Conservation (phyloP, 176 grass and related monocot species). For the Oryza meyeriana region DNA sequence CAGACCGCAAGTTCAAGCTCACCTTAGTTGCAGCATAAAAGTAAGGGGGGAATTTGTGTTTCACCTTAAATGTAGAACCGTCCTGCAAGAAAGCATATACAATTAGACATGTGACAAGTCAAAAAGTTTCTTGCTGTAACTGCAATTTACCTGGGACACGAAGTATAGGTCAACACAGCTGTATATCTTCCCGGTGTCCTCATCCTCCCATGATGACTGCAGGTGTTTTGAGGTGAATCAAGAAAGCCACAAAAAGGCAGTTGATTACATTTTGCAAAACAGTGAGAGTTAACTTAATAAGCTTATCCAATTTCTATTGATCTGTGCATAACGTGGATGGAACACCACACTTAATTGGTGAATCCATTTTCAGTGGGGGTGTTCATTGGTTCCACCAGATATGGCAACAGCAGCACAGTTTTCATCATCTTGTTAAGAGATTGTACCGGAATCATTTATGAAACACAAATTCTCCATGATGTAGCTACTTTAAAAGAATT, state of each 20-base stretch:
- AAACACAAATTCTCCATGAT: background rate
- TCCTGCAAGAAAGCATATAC: slow-evolving; percentile 54
- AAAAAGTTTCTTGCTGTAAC: background rate
- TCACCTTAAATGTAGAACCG: slow-evolving; percentile 92
- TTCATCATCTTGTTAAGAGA: background rate
- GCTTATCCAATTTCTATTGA: slow-evolving; percentile 10
- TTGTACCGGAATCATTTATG: background rate
- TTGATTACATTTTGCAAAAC: slow-evolving; percentile 13
- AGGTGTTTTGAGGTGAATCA: slow-evolving; percentile 23
- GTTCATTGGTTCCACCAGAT: slow-evolving; percentile 1
- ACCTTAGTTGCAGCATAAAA: slow-evolving; percentile 98
- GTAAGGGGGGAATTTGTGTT: slow-evolving; percentile 87
- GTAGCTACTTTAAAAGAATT: background rate
- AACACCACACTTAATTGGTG: background rate
- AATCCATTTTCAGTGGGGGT: background rate
- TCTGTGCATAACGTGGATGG: background rate
- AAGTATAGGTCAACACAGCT: slow-evolving; percentile 96
- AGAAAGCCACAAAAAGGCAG: background rate
- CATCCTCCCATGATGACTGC: slow-evolving; percentile 95
- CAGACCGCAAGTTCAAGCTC: background rate
- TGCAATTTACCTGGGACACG: slow-evolving; percentile 63
- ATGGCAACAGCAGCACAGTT: background rate
- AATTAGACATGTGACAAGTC: slow-evolving; percentile 16
- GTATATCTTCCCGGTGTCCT: slow-evolving; percentile 84
- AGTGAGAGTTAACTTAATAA: background rate